These are phyloP conservation scores for Colletotrichum nymphaeae DNA, from an alignment of 2,329 filamentous ascomycete species.

Conservation along the genomic window DNA sequence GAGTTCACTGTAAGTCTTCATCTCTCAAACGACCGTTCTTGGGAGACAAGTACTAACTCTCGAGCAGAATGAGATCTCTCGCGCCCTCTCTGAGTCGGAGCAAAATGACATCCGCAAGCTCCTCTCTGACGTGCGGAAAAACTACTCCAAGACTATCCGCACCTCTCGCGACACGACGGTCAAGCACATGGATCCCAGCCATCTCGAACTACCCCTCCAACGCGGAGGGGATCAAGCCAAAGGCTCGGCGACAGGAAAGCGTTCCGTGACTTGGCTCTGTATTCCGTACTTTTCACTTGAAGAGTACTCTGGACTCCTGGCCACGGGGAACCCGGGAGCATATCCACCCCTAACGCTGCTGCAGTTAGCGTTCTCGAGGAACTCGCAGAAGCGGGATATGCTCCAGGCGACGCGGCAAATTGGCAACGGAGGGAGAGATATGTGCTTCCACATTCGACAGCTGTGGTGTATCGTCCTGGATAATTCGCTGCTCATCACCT, in stretches of 20 bases:
- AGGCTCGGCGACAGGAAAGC: slow-evolving; percentile 31
- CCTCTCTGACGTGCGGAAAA: slow-evolving; percentile 50
- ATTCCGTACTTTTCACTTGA: slow-evolving; percentile 61
- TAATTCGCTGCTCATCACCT: slow-evolving; percentile 55
- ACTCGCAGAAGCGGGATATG: slow-evolving; percentile 54
- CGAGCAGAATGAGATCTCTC: slow-evolving; percentile 49
- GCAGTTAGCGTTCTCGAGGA: slow-evolving; percentile 55
- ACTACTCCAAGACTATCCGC: slow-evolving; percentile 49
- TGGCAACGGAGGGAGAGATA: slow-evolving; percentile 45
- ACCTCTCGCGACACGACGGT: slow-evolving; percentile 52
- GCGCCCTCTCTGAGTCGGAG: slow-evolving; percentile 39
- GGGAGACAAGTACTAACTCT: neutral
- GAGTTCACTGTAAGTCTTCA: slow-evolving; percentile 49
- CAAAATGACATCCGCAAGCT: slow-evolving; percentile 49
- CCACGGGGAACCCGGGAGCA: slow-evolving; percentile 43
- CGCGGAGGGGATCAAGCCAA: slow-evolving; percentile 39
- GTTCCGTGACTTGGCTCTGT: slow-evolving; percentile 53
- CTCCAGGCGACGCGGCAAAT: slow-evolving; percentile 57
- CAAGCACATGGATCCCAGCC: slow-evolving; percentile 54
- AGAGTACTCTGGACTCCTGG: slow-evolving; percentile 52
- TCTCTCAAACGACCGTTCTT: neutral
- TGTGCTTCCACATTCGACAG: slow-evolving; percentile 61
- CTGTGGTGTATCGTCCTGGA: slow-evolving; percentile 59
- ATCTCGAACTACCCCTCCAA: slow-evolving; percentile 49
- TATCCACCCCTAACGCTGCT: slow-evolving; percentile 58